phyloP scores from a whole-genome alignment of 2,329 filamentous ascomycete species.

The Xylariaceae sp. region DNA sequence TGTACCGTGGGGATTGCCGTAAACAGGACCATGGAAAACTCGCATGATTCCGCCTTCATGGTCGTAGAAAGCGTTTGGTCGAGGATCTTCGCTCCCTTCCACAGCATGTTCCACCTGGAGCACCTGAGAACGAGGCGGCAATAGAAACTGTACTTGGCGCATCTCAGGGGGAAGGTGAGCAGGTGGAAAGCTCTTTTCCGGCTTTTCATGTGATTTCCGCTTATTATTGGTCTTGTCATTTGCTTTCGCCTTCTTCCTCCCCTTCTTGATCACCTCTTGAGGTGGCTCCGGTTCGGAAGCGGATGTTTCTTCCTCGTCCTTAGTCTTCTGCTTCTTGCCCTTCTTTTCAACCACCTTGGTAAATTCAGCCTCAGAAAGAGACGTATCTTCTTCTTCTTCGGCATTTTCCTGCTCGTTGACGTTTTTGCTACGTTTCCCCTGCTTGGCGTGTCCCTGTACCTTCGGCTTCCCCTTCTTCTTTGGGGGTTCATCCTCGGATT shows the following conservation, averaged over 20 bases:
- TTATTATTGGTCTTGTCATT: conserved; percentile 1
- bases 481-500: not conserved
- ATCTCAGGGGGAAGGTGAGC: conserved; percentile 21
- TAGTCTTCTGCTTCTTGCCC: not conserved
- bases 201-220: conserved; percentile 3
- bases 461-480: not conserved
- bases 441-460: not conserved
- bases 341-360: conserved; percentile 2
- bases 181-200: conserved; percentile 7
- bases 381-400: conserved; percentile 2
- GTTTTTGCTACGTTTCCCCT: conserved; percentile 3
- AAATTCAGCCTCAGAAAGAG: conserved; percentile 23
- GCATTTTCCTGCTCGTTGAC: not conserved
- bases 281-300: not conserved
- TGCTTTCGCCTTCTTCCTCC: conserved; percentile 2
- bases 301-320: not conserved
- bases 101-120: conserved; percentile 53
- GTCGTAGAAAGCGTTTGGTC: conserved; percentile 58
- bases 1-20: conserved; percentile 44
- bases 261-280: conserved; percentile 4
- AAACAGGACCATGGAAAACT: conserved; percentile 53
- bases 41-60: conserved; percentile 46
- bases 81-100: conserved; percentile 47
- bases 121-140: conserved; percentile 44
- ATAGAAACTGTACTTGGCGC: conserved; percentile 40